These are phyloP conservation scores for Leptographium lundbergii DNA, from an alignment of 2,329 filamentous ascomycete genomes.

Conservation along the genomic window DNA sequence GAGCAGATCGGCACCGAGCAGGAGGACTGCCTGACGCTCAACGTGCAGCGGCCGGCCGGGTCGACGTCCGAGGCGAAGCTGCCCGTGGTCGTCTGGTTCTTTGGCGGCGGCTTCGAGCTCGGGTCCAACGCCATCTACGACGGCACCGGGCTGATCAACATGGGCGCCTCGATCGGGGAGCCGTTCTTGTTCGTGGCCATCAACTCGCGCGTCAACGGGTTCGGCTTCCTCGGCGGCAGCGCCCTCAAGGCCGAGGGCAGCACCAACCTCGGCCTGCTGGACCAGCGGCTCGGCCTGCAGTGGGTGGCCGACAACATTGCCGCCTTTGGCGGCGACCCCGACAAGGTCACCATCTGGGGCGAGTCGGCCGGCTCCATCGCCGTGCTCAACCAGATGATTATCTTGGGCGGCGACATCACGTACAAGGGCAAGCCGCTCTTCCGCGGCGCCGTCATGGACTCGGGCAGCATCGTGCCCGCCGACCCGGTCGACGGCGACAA, in stretches of 20 bases:
- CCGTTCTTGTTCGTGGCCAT: conserved; percentile 64
- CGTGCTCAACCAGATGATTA: conserved; percentile 61
- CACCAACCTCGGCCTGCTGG: conserved; percentile 57
- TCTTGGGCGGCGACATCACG: conserved; percentile 52
- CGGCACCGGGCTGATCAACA: conserved; percentile 29
- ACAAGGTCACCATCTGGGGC: conserved; percentile 71
- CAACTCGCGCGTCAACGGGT: conserved; percentile 65
- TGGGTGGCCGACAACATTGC: conserved; percentile 71
- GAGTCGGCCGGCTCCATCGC: conserved; percentile 61
- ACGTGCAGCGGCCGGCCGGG: conserved; percentile 44
- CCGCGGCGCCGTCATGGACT: conserved; percentile 67
- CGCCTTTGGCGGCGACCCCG: conserved; percentile 65
- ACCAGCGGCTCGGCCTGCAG: conserved; percentile 59
- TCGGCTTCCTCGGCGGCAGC: conserved; percentile 59
- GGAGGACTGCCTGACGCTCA: conserved; percentile 53
- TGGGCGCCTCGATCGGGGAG: conserved; percentile 36
- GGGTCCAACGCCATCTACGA: conserved; percentile 41
- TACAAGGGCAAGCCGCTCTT: conserved; percentile 69
- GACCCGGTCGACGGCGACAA: conserved; percentile 53
- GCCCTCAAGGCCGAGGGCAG: conserved; percentile 56
- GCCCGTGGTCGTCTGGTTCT: conserved; percentile 61
- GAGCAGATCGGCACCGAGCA: conserved; percentile 38
- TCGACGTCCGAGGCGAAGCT: conserved; percentile 41
- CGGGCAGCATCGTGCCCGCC: conserved; percentile 49
- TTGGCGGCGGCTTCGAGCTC: conserved; percentile 51